Conservation (phyloP, 257 asterid genomes). For the Handroanthus guayacan region DNA sequence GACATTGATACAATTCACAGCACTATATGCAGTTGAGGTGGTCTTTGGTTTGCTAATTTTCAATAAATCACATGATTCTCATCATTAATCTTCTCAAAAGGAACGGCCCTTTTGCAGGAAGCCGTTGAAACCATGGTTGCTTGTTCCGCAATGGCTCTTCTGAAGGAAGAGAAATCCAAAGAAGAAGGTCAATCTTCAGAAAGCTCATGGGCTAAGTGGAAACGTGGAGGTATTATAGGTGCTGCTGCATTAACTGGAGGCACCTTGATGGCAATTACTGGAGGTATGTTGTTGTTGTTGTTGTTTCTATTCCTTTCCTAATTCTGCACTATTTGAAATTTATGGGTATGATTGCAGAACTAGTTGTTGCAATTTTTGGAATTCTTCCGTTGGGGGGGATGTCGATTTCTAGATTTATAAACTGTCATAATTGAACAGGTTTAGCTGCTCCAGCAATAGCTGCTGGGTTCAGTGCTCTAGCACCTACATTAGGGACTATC, state of each 20-base stretch:
- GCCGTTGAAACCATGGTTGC: constrained; percentile 88
- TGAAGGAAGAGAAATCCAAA: constrained; percentile 74
- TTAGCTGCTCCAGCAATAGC: constrained; percentile 99
- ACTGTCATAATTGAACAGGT: constrained; percentile 43
- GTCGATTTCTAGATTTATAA: constrained; percentile 1
- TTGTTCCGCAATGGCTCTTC: constrained; percentile 90
- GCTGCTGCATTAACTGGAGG: constrained; percentile 99
- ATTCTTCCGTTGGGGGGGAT: constrained; percentile 31
- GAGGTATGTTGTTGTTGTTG: constrained; percentile 58
- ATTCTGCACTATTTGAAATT: constrained; percentile 12
- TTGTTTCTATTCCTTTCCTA: neutral
- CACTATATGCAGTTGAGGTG: constrained; percentile 19
- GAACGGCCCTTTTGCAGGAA: constrained; percentile 58
- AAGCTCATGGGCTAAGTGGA: constrained; percentile 86
- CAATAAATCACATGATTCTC: neutral
- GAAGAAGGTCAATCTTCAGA: constrained; percentile 54
- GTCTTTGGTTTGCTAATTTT: constrained; percentile 17
- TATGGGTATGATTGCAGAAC: neutral
- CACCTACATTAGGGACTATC: constrained; percentile 87
- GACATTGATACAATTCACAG: neutral
- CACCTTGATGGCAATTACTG: constrained; percentile 93
- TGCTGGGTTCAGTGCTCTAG: constrained; percentile 91
- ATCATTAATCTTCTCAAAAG: constrained; percentile 8
- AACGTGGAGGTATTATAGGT: constrained; percentile 93
- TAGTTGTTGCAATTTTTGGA: neutral